Evolutionary conservation across 2,329 filamentous ascomycete genomes (phyloP), one percentile per base, ranked within the genome.

Genomic region (Ophiognomonia clavigignenti-juglandacearum): DNA sequence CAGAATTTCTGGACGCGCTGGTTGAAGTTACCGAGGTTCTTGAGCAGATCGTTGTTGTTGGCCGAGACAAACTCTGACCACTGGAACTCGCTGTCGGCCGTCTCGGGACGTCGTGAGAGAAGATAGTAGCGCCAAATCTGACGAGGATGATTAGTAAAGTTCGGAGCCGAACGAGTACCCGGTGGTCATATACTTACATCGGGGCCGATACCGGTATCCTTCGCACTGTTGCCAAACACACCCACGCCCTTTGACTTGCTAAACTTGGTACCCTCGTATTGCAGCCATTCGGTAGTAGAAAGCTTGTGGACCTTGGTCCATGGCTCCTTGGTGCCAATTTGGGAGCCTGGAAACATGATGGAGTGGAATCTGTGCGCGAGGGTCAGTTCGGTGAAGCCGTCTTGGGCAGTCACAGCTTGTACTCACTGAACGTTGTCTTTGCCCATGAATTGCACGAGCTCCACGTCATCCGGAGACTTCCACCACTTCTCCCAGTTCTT

Each of bases 371-470:
- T 55, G 29, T 26, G 82, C 82, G 18, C 4, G n/a, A 9, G 11
- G 5, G 26, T 45, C 36, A 45, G 36, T 31, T 22, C 8, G 20
- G 13, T 29, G 19, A 13, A n/a, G 4, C 9, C 20, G 23, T 16
- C 13, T 23, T 6, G 20, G 18, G n/a, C 13, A 3, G 16, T 19
- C 13, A 40, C 4, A 4, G 31, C 2, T 13, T 6, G n/a, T 31
- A 48, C 45, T 43, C 50, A 45, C 43, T 69, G 69, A 16, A 73
- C 86, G 56, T 92, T 91, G 65, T 92, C 87, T 65, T 96, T 96
- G 69, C 91, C 91, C 81, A 96, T 88, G 74, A 96, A 95, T 70
- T 96, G 91, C 66, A 93, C 96, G 11, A 96, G 78, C 61, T 85
- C 80, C 39, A 96, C 90, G 27, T 95, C 77, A 37, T 95, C 85